Conservation (phyloP, 2,329 filamentous ascomycete genomes). For the Pseudogymnoascus sp. region DNA sequence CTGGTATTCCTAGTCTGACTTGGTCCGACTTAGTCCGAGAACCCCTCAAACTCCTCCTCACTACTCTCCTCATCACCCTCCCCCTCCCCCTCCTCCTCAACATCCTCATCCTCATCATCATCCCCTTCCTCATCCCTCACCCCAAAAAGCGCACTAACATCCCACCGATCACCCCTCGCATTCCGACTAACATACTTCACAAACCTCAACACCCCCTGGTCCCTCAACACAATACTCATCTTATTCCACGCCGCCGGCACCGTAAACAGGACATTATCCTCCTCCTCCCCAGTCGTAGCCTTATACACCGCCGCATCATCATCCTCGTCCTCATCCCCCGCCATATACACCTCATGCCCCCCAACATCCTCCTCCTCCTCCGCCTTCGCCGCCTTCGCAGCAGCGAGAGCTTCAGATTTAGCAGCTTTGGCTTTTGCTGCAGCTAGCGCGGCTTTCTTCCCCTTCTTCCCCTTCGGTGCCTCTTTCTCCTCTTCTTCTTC, state of each 20-base stretch:
- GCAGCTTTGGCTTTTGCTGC: slow-evolving; percentile 14
- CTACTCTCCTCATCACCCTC: slow-evolving; percentile 34
- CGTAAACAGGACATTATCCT: slow-evolving; percentile 65
- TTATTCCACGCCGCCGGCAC: slow-evolving; percentile 78
- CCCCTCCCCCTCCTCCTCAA: slow-evolving; percentile 29
- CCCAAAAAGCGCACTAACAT: slow-evolving; percentile 72
- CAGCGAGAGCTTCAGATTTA: slow-evolving; percentile 19
- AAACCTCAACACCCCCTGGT: slow-evolving; percentile 80
- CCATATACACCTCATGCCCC: slow-evolving; percentile 90
- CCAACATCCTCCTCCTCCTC: slow-evolving; percentile 54
- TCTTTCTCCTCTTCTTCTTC: slow-evolving; percentile 28
- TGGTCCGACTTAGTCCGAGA: slow-evolving; percentile 33
- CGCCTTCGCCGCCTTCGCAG: slow-evolving; percentile 23
- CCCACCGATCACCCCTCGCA: slow-evolving; percentile 87
- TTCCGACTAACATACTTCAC: slow-evolving; percentile 88
- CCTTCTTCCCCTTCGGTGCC: slow-evolving; percentile 28
- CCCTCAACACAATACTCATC: slow-evolving; percentile 80
- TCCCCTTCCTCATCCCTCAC: slow-evolving; percentile 47
- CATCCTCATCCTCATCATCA: slow-evolving; percentile 32
- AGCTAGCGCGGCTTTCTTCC: slow-evolving; percentile 13
- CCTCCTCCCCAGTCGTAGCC: slow-evolving; percentile 57
- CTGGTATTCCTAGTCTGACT: no score
- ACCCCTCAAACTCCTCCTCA: slow-evolving; percentile 53
- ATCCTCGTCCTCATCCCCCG: slow-evolving; percentile 65
- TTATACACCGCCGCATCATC: slow-evolving; percentile 85